phyloP scores from a whole-genome alignment of 2,329 filamentous ascomycete genomes.

The Ceratocystis eucalypticola region DNA sequence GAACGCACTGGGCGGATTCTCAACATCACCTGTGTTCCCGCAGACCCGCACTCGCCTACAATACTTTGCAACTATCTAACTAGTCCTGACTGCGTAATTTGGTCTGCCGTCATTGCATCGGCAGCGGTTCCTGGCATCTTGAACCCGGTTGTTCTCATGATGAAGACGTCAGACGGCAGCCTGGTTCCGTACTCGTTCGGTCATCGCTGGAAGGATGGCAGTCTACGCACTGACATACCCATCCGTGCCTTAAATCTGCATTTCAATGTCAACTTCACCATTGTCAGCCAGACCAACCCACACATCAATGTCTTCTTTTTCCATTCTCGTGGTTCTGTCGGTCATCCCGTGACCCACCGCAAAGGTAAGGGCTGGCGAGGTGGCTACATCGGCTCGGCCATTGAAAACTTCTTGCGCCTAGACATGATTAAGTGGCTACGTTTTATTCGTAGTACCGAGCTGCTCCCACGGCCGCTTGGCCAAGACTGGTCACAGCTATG shows the following conservation, averaged over 20 bases:
- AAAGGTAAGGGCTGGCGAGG: conserved; percentile 90
- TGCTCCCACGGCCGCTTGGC: conserved; percentile 76
- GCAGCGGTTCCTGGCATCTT: conserved; percentile 92
- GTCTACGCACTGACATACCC: conserved; percentile 84
- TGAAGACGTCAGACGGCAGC: conserved; percentile 65
- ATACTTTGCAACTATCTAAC: conserved; percentile 95
- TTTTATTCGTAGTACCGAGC: conserved; percentile 79
- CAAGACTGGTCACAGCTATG: conserved; percentile 97
- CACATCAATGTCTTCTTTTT: conserved; percentile 99
- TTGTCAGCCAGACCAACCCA: conserved; percentile 80
- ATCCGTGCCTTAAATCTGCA: conserved; percentile 87
- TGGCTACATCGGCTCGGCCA: conserved; percentile 81
- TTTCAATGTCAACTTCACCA: conserved; percentile 97
- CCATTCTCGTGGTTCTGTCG: conserved; percentile 80
- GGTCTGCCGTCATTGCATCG: conserved; percentile 89
- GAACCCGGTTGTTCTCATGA: conserved; percentile 86
- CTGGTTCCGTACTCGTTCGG: conserved; percentile 89
- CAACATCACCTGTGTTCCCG: conserved; percentile 91
- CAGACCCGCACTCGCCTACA: conserved; percentile 81
- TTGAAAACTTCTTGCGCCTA: conserved; percentile 90
- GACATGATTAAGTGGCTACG: conserved; percentile 97
- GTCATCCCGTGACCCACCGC: conserved; percentile 85
- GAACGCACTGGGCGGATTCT: conserved; percentile 85
- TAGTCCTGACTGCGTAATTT: conserved; percentile 91
- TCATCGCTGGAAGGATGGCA: conserved; percentile 98